Evolutionary conservation across 768 basidiomycete genomes (phyloP).

Genomic region (Termitomyces heimii): DNA sequence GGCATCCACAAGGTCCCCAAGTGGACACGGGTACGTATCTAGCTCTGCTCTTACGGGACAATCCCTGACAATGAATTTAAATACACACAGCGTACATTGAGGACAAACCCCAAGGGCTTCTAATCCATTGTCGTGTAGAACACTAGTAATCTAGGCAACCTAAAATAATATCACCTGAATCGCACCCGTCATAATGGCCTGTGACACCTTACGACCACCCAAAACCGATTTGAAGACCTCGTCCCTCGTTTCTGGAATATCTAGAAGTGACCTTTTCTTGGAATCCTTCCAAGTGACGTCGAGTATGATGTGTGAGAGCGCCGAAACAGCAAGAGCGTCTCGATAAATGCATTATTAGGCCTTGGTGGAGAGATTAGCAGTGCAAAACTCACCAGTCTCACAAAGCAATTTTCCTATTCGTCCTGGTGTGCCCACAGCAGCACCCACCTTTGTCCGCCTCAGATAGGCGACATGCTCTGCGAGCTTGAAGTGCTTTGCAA

Average conservation of each 20-base stretch:
- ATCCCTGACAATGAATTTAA: not conserved
- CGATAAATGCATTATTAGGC: conserved; percentile 9
- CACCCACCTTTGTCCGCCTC: conserved; percentile 76
- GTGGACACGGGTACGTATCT: conserved; percentile 75
- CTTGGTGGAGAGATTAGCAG: not conserved
- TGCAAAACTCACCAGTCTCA: conserved; percentile 48
- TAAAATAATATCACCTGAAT: conserved; percentile 80
- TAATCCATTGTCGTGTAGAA: conserved; percentile 28
- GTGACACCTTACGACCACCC: conserved; percentile 51
- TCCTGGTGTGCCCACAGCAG: conserved; percentile 90
- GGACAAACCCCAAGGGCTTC: conserved; percentile 91
- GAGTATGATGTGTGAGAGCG: conserved; percentile 79
- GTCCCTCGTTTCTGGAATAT: conserved; percentile 80
- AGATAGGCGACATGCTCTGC: conserved; percentile 83
- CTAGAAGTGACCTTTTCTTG: conserved; percentile 70
- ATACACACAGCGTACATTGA: conserved; percentile 61
- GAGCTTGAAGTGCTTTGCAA: conserved; percentile 92
- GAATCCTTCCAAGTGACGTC: conserved; percentile 69
- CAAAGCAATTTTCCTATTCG: conserved; percentile 82
- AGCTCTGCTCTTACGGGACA: not conserved
- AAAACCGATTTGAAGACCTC: conserved; percentile 75
- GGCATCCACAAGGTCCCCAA: conserved; percentile 98
- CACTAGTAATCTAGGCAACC: conserved; percentile 10
- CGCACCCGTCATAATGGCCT: conserved; percentile 64
- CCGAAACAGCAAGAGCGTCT: conserved; percentile 71